Base-by-base conservation (phyloP, 2,329 filamentous ascomycete species). In the Ascochyta rabiei region DNA sequence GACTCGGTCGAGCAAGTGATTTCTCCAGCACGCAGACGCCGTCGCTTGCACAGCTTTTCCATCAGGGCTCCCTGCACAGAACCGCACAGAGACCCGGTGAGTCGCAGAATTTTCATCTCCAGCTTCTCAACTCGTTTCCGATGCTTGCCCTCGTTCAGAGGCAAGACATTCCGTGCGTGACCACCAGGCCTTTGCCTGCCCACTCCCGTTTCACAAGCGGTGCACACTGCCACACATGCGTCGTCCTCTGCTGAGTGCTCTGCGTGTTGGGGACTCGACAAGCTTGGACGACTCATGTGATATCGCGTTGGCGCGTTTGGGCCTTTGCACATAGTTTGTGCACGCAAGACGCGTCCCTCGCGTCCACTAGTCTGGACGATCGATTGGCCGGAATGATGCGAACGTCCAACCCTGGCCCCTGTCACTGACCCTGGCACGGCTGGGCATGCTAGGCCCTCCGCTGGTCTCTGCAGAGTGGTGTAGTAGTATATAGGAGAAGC, bases 401-500 rank as follows among this genome's bases (percentile, higher is more conserved):
- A 66, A 67, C 60, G 63, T 62, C 51, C 50, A 45, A 56, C 62
- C 64, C 63, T 54, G 37, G 64, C 62, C 59, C 56, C 61, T 66
- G 63, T 60, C 61, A 62, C 63, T 63, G 67, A 64, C 66, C 70
- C 61, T 68, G 67, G 67, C 69, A 69, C 64, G 46, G 46, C 52
- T 55, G 46, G 52, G 52, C 46, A 50, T 31, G 46, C 43, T 41
- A 49, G 52, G 46, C n/a, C 46, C 46, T 49, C 52, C 52, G 52
- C 52, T 50, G 52, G 52, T 35, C 45, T 49, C 18, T 50, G 52
- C 46, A 38, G 19, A 44, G 31, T 48, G 51, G 51, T n/a, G n/a
- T n/a, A n/a, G n/a, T n/a, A n/a, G 62, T 74, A 75, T 74, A 72
- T 72, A 73, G 68, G 64, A 53, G 56, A 56, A 53, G 45, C 63